Base-by-base conservation (phyloP, 768 basidiomycete species). In the Lactifluus rugatus region DNA sequence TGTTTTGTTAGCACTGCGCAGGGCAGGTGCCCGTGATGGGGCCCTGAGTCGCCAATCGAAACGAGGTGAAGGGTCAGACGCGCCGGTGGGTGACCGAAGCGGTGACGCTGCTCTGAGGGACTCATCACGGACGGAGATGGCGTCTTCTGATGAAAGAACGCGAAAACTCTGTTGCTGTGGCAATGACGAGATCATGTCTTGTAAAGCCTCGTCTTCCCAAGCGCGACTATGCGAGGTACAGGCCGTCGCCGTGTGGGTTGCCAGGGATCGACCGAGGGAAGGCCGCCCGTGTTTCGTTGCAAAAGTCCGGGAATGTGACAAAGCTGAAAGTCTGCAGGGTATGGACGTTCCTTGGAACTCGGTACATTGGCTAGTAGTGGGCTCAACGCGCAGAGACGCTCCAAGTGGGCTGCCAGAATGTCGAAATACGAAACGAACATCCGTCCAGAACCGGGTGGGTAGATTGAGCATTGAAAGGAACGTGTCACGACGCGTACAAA, bases 31-130 rank as follows among this genome's bases (percentile, higher is more conserved):
- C 19, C 81, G 73, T 14, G 83, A 84, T 11, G 72, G 58, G 8
- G 83, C 78, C 19, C 81, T 74, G 39, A 74, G 64, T 42, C 82
- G 74, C 85, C 86, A 87, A 64, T 87, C 80, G 67, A 81, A 84
- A 7, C 85, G 73, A 23, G 36, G 5, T 28, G 34, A 31, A 47
- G 2, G 8, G 34, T 28, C 42, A 7, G n/a, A 39, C 2, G 21
- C 11, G 28, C 5, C 28, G n/a, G n/a, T n/a, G 3, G 50, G 3
- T 23, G 60, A 36, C 6, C 32, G 39, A 23, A 56, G 47, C 17
- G 58, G 60, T 1, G 50, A 56, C 23, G 62, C 47, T 8, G 39
- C 48, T 14, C 41, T 52, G 51, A 62, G 59, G 11, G 37, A 44
- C 37, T 52, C 47, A 41, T 55, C 52, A 5, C 42, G 37, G 1